A percentile compares a stretch with the other conserved stretches of the same genome.
Evolutionary conservation across 108 stramenopile species (phyloP).

Genomic region (Ochromonas danica): DNA sequence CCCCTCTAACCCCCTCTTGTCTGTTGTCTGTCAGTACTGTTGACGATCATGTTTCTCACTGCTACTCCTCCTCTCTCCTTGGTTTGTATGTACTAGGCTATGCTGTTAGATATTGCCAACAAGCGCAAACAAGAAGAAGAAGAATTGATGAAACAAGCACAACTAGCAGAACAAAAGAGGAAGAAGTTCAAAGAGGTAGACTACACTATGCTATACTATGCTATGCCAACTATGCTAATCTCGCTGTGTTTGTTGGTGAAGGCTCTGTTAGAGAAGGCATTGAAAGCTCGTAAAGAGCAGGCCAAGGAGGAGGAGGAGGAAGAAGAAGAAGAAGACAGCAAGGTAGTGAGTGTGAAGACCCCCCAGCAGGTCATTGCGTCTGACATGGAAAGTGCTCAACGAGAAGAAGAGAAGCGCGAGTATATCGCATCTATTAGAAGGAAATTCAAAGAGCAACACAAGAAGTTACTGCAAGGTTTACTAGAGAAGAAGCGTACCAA

Average conservation of each 20-base stretch:
- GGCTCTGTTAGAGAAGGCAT: constrained; percentile 27
- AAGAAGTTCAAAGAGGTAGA: constrained; percentile 32
- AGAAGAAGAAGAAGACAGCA: background rate
- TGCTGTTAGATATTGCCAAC: background rate
- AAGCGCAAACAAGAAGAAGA: constrained; percentile 28
- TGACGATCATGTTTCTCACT: background rate
- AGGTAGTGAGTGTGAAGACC: background rate
- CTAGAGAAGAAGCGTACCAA: background rate
- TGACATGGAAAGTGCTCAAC: background rate
- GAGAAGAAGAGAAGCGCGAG: constrained; percentile 23
- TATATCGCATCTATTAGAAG: constrained; percentile 18
- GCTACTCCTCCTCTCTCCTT: background rate
- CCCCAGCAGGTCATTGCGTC: background rate
- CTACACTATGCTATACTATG: background rate
- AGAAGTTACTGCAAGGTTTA: constrained; percentile 1
- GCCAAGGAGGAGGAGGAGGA: background rate
- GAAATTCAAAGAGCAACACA: constrained; percentile 37
- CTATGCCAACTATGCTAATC: background rate
- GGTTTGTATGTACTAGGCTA: background rate
- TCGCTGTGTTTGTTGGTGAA: constrained; percentile 3
- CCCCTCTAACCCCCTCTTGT: background rate
- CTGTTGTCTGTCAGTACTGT: background rate
- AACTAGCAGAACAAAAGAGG: background rate
- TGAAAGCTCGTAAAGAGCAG: background rate
- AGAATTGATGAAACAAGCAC: background rate